These are phyloP conservation scores for Didymella exigua DNA, from an alignment of 2,329 filamentous ascomycete species.

Conservation along the genomic window DNA sequence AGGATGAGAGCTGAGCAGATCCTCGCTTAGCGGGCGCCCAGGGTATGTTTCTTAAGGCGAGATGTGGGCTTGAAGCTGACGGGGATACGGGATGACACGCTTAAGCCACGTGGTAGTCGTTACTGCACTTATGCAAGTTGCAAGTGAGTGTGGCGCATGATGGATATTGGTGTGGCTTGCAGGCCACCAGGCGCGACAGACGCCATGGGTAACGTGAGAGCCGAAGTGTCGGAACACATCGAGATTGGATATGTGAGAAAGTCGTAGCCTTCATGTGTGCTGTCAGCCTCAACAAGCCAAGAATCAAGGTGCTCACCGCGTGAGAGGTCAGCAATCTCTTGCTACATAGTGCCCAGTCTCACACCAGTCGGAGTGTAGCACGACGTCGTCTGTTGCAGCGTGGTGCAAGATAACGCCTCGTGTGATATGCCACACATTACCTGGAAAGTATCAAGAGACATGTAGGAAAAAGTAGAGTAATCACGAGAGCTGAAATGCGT, in stretches of 20 bases:
- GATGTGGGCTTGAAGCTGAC: background rate
- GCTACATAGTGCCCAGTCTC: no score
- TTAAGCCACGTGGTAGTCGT: slow-evolving; percentile 12
- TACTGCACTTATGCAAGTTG: slow-evolving; percentile 4
- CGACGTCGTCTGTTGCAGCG: background rate
- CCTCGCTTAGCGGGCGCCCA: slow-evolving; percentile 4
- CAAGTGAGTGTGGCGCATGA: slow-evolving; percentile 1
- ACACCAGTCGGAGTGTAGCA: no score
- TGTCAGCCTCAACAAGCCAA: background rate
- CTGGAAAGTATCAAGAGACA: background rate
- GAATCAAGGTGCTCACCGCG: background rate
- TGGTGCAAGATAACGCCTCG: no score
- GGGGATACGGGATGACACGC: slow-evolving; percentile 9
- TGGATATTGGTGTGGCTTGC: slow-evolving; percentile 18
- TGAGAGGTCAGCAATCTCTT: background rate
- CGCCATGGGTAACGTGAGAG: slow-evolving; percentile 1
- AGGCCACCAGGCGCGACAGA: slow-evolving; percentile 10
- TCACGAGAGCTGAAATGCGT: background rate
- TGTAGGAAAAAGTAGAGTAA: background rate
- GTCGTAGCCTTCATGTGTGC: background rate
- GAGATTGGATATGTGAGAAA: background rate
- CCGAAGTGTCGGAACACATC: background rate
- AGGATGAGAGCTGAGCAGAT: background rate
- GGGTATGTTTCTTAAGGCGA: background rate
- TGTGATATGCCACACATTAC: no score